These are phyloP conservation scores for Raphanus hybrid DNA, from an alignment of 441 rosid species.

Conservation along the genomic window DNA sequence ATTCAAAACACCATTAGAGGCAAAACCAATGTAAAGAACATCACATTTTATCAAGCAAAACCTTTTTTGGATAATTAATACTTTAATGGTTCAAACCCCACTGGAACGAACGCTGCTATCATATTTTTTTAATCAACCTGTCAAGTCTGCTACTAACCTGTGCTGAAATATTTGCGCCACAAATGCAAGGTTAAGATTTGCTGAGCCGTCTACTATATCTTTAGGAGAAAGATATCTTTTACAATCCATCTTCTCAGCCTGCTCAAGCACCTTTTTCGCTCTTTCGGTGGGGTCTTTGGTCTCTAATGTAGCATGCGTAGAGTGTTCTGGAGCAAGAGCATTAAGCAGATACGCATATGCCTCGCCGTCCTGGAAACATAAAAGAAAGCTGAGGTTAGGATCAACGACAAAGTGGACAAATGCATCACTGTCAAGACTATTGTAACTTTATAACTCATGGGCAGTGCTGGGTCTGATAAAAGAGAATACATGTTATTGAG, in stretches of 20 bases:
- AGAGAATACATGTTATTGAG: constrained; percentile 14
- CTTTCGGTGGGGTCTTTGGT: constrained; percentile 71
- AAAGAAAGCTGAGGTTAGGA: constrained; percentile 23
- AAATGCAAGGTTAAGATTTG: constrained; percentile 98
- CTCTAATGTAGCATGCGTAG: constrained; percentile 56
- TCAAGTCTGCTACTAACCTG: constrained; percentile 58
- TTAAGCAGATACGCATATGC: constrained; percentile 94
- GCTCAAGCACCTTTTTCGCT: constrained; percentile 86
- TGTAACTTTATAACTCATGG: not conserved
- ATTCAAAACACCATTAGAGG: constrained; percentile 11
- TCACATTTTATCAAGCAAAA: constrained; percentile 1
- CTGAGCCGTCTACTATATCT: constrained; percentile 94
- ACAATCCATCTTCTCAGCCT: constrained; percentile 96
- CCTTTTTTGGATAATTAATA: not conserved
- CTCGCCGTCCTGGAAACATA: constrained; percentile 82
- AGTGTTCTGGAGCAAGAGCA: constrained; percentile 95
- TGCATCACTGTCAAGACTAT: constrained; percentile 12
- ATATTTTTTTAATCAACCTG: constrained; percentile 7
- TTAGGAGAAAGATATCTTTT: constrained; percentile 79
- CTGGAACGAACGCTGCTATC: not conserved
- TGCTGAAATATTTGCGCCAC: constrained; percentile 96
- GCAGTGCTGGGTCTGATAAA: constrained; percentile 4
- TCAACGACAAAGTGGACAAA: not conserved
- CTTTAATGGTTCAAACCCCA: not conserved
- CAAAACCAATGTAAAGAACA: constrained; percentile 9